A percentile compares a stretch with the other conserved stretches of the same genome.
phyloP scores from a whole-genome alignment of 2,329 filamentous ascomycete genomes.

The Venturia nashicola region DNA sequence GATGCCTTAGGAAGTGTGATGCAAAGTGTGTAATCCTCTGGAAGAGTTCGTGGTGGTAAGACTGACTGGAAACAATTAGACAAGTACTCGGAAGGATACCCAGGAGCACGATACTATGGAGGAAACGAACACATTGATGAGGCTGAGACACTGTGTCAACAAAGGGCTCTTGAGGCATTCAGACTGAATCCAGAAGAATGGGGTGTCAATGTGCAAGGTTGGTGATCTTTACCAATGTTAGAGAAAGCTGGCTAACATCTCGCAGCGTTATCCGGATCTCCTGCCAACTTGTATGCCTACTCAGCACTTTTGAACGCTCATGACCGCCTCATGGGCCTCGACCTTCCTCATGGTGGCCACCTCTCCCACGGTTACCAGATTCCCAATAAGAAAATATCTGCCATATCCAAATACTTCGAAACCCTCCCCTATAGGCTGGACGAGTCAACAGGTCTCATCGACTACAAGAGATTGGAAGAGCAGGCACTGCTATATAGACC shows the following conservation, averaged over 20 bases:
- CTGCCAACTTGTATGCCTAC: slow-evolving; percentile 72
- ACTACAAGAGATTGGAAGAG: slow-evolving; percentile 88
- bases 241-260: not conserved
- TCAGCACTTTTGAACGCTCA: slow-evolving; percentile 86
- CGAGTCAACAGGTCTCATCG: slow-evolving; percentile 85
- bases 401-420: slow-evolving; percentile 98
- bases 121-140: slow-evolving; percentile 98
- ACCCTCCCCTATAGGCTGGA: slow-evolving; percentile 93
- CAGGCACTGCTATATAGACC: slow-evolving; percentile 85
- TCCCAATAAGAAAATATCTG: slow-evolving; percentile 71
- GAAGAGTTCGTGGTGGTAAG: slow-evolving; percentile 50
- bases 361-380: slow-evolving; percentile 96
- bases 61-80: slow-evolving; percentile 38
- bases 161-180: slow-evolving; percentile 85
- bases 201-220: slow-evolving; percentile 96
- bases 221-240: slow-evolving; percentile 11
- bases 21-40: slow-evolving; percentile 23
- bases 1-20: slow-evolving; percentile 67
- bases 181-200: slow-evolving; percentile 76
- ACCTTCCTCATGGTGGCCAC: slow-evolving; percentile 92
- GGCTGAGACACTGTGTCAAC: slow-evolving; percentile 91
- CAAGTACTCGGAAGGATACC: slow-evolving; percentile 99
- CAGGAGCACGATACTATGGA: slow-evolving; percentile 96
- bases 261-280: slow-evolving; percentile 65
- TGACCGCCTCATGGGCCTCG: slow-evolving; percentile 92